Evolutionary conservation across 768 basidiomycete genomes (phyloP).

Genomic region (Suillus americanus): DNA sequence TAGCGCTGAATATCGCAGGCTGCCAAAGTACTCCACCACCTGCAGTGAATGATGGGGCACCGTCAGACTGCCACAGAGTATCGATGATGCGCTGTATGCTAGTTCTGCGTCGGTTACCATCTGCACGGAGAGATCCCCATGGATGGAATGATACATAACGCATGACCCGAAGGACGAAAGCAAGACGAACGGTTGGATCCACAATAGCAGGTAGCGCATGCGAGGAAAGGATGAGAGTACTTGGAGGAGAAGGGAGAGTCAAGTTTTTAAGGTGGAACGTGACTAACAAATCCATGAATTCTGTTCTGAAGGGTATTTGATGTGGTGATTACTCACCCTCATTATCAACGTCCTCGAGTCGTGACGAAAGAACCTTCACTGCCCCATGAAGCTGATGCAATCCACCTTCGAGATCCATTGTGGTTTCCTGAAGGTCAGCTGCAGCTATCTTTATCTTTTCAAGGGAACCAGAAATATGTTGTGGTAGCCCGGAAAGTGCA

Average conservation of each 20-base stretch:
- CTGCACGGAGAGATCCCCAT: conserved; percentile 72
- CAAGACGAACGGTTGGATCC: conserved; percentile 35
- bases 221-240: conserved; percentile 50
- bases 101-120: conserved; percentile 50
- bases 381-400: conserved; percentile 39
- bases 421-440: conserved; percentile 27
- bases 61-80: conserved; percentile 44
- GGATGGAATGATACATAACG: conserved; percentile 72
- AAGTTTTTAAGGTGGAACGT: conserved; percentile 38
- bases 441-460: conserved; percentile 32
- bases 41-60: conserved; percentile 41
- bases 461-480: conserved; percentile 34
- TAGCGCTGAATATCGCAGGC: conserved; percentile 42
- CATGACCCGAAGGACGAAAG: conserved; percentile 53
- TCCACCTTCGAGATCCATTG: conserved; percentile 33
- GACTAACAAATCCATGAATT: conserved; percentile 33
- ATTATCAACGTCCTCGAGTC: conserved; percentile 41
- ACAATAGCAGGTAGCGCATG: conserved; percentile 32
- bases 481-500: conserved; percentile 21
- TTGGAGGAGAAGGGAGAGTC: conserved; percentile 43
- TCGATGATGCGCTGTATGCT: conserved; percentile 49
- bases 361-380: conserved; percentile 35
- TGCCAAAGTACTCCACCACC: conserved; percentile 68
- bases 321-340: conserved; percentile 37
- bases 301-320: background rate